A percentile compares a stretch with the other conserved stretches of the same genome.
These are phyloP conservation scores for Achaetomium macrosporum DNA, from an alignment of 2,329 filamentous ascomycete genomes.

Conservation along the genomic window DNA sequence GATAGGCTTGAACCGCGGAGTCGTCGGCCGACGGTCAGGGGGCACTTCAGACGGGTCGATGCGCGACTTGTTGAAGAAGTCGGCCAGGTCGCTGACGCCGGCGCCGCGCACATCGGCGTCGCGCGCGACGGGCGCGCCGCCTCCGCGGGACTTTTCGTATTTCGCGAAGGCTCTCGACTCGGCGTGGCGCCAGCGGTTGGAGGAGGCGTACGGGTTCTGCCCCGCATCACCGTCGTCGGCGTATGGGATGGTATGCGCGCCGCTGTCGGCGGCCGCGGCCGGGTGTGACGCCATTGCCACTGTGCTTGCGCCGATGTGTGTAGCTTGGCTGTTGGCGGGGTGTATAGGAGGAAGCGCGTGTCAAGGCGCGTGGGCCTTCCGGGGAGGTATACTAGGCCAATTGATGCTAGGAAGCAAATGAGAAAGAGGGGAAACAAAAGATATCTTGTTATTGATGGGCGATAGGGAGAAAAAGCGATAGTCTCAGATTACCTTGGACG, in stretches of 20 bases:
- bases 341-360: neutral
- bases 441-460: too few species aligned
- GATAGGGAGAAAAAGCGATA: neutral
- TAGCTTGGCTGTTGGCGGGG: neutral
- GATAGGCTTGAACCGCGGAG: slow-evolving; percentile 41
- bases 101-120: slow-evolving; percentile 35
- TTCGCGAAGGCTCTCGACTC: slow-evolving; percentile 53
- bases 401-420: neutral
- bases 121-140: slow-evolving; percentile 29
- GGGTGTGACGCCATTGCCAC: neutral
- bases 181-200: slow-evolving; percentile 57
- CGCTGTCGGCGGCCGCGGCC: slow-evolving; percentile 1
- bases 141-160: slow-evolving; percentile 34
- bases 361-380: neutral
- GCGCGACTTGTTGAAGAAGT: slow-evolving; percentile 51
- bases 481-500: neutral
- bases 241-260: slow-evolving; percentile 13
- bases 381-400: neutral
- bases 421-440: neutral
- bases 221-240: slow-evolving; percentile 17
- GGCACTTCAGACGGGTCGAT: slow-evolving; percentile 37
- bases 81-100: slow-evolving; percentile 46
- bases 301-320: too few species aligned
- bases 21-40: slow-evolving; percentile 14
- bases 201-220: slow-evolving; percentile 50